Conservation (phyloP, 441 rosid genomes). For the Theobroma grandiflorum region DNA sequence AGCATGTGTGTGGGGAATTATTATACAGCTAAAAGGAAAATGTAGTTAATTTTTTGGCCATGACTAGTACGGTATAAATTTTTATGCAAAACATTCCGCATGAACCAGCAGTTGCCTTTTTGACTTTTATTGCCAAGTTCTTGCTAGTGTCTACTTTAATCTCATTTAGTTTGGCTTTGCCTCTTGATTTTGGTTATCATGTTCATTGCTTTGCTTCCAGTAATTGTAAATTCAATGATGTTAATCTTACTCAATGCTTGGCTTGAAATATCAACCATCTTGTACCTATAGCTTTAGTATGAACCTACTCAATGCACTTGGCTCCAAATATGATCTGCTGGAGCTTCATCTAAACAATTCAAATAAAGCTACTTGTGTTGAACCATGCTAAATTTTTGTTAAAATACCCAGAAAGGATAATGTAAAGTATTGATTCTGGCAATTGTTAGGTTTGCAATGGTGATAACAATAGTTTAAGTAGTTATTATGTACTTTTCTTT, state of each 20-base stretch:
- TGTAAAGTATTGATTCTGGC: not conserved
- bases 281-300: not conserved
- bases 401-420: slow-evolving; percentile 5
- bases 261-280: not conserved
- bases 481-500: not conserved
- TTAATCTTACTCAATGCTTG: not conserved
- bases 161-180: not conserved
- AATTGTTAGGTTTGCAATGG: not conserved
- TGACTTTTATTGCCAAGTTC: not conserved
- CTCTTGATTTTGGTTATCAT: slow-evolving; percentile 10
- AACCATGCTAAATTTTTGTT: slow-evolving; percentile 13
- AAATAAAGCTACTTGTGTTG: not conserved
- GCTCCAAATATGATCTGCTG: not conserved
- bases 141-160: not conserved
- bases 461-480: not conserved
- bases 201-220: not conserved
- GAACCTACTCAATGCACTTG: not conserved
- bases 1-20: not conserved
- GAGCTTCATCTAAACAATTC: not conserved
- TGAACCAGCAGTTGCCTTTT: not conserved
- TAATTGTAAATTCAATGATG: not conserved
- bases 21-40: not conserved
- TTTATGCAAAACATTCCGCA: not conserved
- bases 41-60: not conserved
- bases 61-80: not conserved